These are phyloP conservation scores for Cladosporium halotolerans DNA, from an alignment of 2,329 filamentous ascomycete genomes.

Conservation along the genomic window DNA sequence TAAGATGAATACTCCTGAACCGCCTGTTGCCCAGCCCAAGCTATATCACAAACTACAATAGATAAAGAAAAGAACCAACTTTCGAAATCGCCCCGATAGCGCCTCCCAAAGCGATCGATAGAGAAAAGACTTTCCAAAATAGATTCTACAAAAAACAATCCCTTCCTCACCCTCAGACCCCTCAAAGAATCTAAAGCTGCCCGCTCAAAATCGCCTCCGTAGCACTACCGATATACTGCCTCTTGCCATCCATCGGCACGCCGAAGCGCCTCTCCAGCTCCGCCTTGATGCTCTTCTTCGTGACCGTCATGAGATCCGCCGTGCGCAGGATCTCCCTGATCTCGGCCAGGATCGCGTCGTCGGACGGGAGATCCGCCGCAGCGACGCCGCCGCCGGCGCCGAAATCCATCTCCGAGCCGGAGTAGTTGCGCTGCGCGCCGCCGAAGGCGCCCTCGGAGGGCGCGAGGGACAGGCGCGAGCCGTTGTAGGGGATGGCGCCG, in stretches of 20 bases:
- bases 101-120: too few relatives aligned
- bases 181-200: constrained; percentile 26
- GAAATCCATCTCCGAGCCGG: constrained; percentile 62
- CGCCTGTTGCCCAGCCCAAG: too few relatives aligned
- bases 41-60: too few relatives aligned
- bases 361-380: constrained; percentile 60
- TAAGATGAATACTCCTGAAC: too few relatives aligned
- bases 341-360: constrained; percentile 85
- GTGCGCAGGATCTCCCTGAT: constrained; percentile 89
- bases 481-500: constrained; percentile 33
- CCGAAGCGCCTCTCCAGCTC: constrained; percentile 90
- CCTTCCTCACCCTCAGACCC: too few relatives aligned
- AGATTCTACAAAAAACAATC: too few relatives aligned
- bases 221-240: constrained; percentile 68
- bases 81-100: too few relatives aligned
- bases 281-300: constrained; percentile 95
- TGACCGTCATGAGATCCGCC: constrained; percentile 93
- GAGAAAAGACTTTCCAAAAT: too few relatives aligned
- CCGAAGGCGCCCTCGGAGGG: constrained; percentile 54
- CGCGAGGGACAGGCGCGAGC: constrained; percentile 70
- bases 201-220: constrained; percentile 38
- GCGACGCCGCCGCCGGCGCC: not conserved
- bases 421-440: constrained; percentile 19
- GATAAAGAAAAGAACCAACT: too few relatives aligned
- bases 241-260: constrained; percentile 76